Percentiles rank a stretch among this genome's conserved stretches.
phyloP scores from a whole-genome alignment of 148 eudicot genomes.

The Nyssa sinensis region DNA sequence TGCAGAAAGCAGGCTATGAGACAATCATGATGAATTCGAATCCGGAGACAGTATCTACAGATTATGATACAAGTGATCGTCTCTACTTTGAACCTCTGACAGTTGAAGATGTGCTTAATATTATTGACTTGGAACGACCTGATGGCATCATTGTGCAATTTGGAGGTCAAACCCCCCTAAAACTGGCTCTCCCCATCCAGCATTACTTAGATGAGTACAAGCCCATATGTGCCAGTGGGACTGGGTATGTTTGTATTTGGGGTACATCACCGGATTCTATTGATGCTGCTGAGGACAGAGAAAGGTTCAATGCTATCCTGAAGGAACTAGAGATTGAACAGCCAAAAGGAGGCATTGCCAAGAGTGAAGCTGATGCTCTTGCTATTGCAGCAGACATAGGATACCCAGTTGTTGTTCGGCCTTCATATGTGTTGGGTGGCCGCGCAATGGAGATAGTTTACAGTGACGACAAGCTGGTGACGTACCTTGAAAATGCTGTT shows the following conservation, averaged over 20 bases:
- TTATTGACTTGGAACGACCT: slow-evolving; percentile 91
- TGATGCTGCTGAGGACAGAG: slow-evolving; percentile 98
- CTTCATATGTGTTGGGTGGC: slow-evolving; percentile 95
- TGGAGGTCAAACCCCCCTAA: slow-evolving; percentile 97
- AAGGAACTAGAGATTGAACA: slow-evolving; percentile 79
- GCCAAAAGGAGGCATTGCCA: slow-evolving; percentile 95
- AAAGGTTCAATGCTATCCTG: slow-evolving; percentile 87
- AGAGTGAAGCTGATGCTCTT: slow-evolving; percentile 81
- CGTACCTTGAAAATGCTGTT: slow-evolving; percentile 78
- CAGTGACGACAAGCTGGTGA: slow-evolving; percentile 76
- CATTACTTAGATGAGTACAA: slow-evolving; percentile 71
- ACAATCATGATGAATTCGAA: slow-evolving; percentile 99
- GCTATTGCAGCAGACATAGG: slow-evolving; percentile 88
- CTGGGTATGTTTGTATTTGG: slow-evolving; percentile 88
- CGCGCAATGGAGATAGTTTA: slow-evolving; percentile 98
- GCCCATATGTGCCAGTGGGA: slow-evolving; percentile 68
- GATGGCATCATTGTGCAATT: slow-evolving; percentile 98
- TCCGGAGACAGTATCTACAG: slow-evolving; percentile 99
- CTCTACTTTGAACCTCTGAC: slow-evolving; percentile 97
- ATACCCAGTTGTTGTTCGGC: slow-evolving; percentile 95
- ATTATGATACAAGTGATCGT: slow-evolving; percentile 95
- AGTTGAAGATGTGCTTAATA: slow-evolving; percentile 90
- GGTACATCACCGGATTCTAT: slow-evolving; percentile 96
- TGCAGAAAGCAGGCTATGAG: slow-evolving; percentile 87
- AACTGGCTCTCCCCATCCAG: slow-evolving; percentile 84